Evolutionary conservation across 257 asterid species (phyloP).

Genomic region (Gynochthodes officinalis): DNA sequence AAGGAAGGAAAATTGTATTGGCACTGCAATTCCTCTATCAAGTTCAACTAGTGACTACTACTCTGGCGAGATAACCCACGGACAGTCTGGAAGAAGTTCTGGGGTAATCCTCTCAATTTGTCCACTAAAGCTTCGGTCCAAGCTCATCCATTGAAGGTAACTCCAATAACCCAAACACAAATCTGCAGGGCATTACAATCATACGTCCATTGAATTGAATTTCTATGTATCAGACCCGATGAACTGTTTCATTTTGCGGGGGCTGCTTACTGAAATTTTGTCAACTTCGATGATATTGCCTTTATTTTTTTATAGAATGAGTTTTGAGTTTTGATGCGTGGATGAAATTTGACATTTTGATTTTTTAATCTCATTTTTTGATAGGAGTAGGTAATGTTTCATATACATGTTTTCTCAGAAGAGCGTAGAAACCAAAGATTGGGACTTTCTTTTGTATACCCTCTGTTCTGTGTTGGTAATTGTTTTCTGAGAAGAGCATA

Average conservation of each 20-base stretch:
- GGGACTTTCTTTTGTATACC: neutral
- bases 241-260: neutral
- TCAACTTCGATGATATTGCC: neutral
- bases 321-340: neutral
- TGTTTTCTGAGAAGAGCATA: neutral
- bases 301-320: neutral
- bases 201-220: neutral
- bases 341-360: neutral
- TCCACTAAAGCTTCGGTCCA: neutral
- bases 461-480: neutral
- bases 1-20: neutral
- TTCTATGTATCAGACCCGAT: neutral
- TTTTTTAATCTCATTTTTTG: neutral
- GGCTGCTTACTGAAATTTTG: neutral
- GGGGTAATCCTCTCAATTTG: too few relatives aligned
- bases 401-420: neutral
- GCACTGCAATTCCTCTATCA: constrained; percentile 6
- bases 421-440: neutral
- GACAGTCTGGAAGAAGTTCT: too few relatives aligned
- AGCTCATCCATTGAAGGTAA: constrained; percentile 6
- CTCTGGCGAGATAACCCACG: too few relatives aligned
- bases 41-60: neutral
- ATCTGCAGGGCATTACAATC: neutral
- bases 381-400: neutral
- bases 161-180: neutral